Conservation (phyloP, 2,329 filamentous ascomycete species). For the Pseudogymnoascus sp. region DNA sequence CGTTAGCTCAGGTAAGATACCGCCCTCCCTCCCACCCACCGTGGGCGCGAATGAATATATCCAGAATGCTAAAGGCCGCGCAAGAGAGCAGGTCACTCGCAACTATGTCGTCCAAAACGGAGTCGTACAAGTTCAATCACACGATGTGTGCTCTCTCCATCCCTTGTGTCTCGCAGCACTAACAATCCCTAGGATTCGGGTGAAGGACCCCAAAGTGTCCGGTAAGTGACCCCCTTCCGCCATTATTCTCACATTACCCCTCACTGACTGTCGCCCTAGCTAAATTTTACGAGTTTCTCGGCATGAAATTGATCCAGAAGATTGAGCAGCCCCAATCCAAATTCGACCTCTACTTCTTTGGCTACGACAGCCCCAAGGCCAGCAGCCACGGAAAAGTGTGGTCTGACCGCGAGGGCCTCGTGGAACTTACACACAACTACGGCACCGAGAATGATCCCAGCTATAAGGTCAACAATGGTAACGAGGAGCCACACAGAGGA, state of each 20-base stretch:
- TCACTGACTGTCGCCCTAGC: conserved; percentile 37
- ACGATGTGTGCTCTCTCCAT: conserved; percentile 55
- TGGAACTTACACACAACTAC: conserved; percentile 80
- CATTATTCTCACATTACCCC: background rate
- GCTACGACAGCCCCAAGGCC: conserved; percentile 70
- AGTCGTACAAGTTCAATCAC: conserved; percentile 79
- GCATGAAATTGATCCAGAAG: conserved; percentile 76
- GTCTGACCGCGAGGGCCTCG: conserved; percentile 79
- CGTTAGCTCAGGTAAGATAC: background rate
- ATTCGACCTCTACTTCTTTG: conserved; percentile 93
- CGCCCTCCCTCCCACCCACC: background rate
- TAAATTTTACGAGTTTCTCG: conserved; percentile 90
- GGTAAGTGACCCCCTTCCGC: conserved; percentile 35
- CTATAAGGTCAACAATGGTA: conserved; percentile 80
- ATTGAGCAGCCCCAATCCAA: conserved; percentile 77
- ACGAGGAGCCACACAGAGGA: conserved; percentile 75
- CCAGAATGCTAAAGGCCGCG: background rate
- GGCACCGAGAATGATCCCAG: conserved; percentile 79
- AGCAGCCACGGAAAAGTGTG: conserved; percentile 61
- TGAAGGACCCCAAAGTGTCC: conserved; percentile 85
- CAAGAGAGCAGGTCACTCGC: conserved; percentile 24
- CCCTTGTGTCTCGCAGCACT: conserved; percentile 9
- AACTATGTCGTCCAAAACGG: conserved; percentile 55
- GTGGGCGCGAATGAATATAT: background rate
- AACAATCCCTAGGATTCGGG: conserved; percentile 60